Conservation (phyloP, 495 filamentous ascomycete genomes). For the Cryomyces minteri region DNA sequence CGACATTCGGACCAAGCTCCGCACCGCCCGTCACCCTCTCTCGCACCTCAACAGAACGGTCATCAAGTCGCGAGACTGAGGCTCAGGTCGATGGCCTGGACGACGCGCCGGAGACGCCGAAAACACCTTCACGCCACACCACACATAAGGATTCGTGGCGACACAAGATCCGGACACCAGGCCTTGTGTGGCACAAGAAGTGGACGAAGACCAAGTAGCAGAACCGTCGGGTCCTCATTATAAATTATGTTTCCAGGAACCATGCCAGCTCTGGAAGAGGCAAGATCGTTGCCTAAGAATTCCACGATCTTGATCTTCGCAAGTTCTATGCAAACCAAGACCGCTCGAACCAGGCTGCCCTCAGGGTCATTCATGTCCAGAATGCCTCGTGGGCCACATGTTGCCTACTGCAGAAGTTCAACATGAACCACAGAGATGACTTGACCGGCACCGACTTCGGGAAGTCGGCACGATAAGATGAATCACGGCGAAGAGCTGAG, state of each 20-base stretch:
- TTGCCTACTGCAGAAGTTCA: conserved; percentile 34
- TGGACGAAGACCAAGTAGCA: background rate
- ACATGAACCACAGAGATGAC: conserved; percentile 27
- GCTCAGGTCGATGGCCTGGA: no score
- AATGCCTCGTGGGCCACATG: conserved; percentile 32
- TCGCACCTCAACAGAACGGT: no score
- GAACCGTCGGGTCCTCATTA: conserved; percentile 16
- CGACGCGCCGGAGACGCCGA: no score
- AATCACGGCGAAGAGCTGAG: conserved; percentile 26
- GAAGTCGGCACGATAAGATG: conserved; percentile 28
- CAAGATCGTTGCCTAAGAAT: conserved; percentile 29
- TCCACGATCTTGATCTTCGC: conserved; percentile 23
- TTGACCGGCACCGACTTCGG: conserved; percentile 29
- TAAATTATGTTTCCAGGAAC: conserved; percentile 14
- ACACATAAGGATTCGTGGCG: no score
- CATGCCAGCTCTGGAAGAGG: conserved; percentile 13
- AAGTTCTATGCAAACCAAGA: conserved; percentile 23
- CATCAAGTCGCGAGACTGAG: no score
- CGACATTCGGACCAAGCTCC: no score
- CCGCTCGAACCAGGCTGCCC: conserved; percentile 18
- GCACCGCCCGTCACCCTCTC: no score
- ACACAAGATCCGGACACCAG: no score
- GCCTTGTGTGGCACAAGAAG: no score
- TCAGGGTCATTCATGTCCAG: conserved; percentile 36
- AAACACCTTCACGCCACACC: no score